These are phyloP conservation scores for Combretum micranthum DNA, from an alignment of 345 rosid genomes.

Conservation along the genomic window DNA sequence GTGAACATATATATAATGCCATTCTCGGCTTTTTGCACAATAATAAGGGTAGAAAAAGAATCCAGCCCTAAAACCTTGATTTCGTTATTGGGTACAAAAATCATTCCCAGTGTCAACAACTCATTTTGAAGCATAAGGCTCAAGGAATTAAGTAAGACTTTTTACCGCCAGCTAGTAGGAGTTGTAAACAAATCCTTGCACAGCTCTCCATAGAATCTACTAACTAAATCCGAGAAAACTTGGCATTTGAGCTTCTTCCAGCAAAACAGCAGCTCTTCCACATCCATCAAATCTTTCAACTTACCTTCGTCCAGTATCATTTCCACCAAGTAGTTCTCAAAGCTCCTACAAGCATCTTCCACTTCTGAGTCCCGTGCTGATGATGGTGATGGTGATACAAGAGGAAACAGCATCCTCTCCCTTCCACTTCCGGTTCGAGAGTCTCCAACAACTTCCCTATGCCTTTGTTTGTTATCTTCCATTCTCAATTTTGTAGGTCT, in stretches of 20 bases:
- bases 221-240: constrained; percentile 61
- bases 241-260: constrained; percentile 84
- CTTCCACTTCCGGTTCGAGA: neutral
- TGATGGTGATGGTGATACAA: neutral
- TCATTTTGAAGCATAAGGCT: too few species aligned
- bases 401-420: constrained; percentile 3
- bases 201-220: constrained; percentile 77
- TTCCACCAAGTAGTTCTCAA: constrained; percentile 78
- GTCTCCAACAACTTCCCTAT: neutral
- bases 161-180: neutral
- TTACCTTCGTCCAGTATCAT: constrained; percentile 78
- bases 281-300: constrained; percentile 61
- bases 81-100: too few species aligned
- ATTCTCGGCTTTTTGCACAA: too few species aligned
- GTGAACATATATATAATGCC: too few species aligned
- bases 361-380: constrained; percentile 19
- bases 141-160: too few species aligned
- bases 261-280: constrained; percentile 78
- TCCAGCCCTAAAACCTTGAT: too few species aligned
- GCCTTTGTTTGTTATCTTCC: neutral
- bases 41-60: too few species aligned
- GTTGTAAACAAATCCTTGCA: constrained; percentile 54
- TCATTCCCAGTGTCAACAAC: too few species aligned
- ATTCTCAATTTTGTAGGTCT: neutral
- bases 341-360: constrained; percentile 78